A percentile compares a stretch with the other conserved stretches of the same genome.
phyloP scores from a whole-genome alignment of 768 basidiomycete genomes.

The Lanmaoa pseudosensibilis region DNA sequence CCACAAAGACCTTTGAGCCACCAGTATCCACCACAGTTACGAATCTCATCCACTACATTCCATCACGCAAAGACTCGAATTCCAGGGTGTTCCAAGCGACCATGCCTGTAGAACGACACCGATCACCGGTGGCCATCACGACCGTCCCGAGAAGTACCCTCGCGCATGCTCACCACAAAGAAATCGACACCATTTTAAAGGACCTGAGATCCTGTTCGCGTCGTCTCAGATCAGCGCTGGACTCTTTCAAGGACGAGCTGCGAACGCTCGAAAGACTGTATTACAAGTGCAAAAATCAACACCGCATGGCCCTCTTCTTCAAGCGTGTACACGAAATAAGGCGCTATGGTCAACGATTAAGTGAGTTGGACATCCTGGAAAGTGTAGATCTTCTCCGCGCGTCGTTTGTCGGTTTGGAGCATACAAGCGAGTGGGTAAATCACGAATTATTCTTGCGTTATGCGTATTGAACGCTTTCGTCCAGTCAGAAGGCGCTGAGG shows the following conservation, averaged over 20 bases:
- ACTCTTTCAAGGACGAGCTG: constrained; percentile 30
- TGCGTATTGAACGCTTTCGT: neutral
- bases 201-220: constrained; percentile 56
- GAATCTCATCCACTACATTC: neutral
- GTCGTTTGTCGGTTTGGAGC: constrained; percentile 29
- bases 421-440: constrained; percentile 25
- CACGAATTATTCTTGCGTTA: neutral
- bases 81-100: too few relatives aligned
- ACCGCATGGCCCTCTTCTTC: constrained; percentile 56
- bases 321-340: constrained; percentile 57
- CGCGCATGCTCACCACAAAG: constrained; percentile 30
- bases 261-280: constrained; percentile 64
- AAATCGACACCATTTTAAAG: constrained; percentile 60
- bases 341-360: constrained; percentile 36
- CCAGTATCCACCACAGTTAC: too few relatives aligned
- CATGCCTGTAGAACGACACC: constrained; percentile 9
- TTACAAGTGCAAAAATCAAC: constrained; percentile 81
- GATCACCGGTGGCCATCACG: constrained; percentile 6
- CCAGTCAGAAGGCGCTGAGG: constrained; percentile 53
- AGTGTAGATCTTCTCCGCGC: constrained; percentile 28
- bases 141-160: constrained; percentile 21
- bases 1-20: neutral
- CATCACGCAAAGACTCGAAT: neutral
- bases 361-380: constrained; percentile 18
- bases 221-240: constrained; percentile 47